Evolutionary conservation across 306 rosid genomes (phyloP), one percentile per base, ranked within the genome.

Genomic region (Prunus dulcis): DNA sequence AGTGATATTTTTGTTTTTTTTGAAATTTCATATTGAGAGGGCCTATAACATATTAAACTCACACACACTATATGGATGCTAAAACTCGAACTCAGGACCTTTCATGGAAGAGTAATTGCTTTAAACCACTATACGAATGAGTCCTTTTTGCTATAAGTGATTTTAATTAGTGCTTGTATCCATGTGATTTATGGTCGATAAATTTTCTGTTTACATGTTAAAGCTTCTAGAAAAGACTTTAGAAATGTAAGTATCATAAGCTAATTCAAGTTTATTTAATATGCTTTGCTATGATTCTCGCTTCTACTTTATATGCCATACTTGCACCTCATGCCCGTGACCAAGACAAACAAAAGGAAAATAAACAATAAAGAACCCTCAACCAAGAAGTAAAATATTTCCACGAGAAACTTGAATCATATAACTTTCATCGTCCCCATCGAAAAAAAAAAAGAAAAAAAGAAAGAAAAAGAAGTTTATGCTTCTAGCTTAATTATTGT

Each of bases 261-360:
- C 3, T 8, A 19, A 66, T 30, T 43, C 1, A 45, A 22, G 55
- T 43, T 67, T 30, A 20, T n/a, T 67, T 8, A 66, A 43, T 5
- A 10, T n/a, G 52, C 9, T 10, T 4, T 66, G 6, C 15, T 13
- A 43, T 45, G 71, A 49, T 45, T 43, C n/a, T 66, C 53, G 20
- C 27, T 10, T 38, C 27, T 27, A n/a, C 27, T 50, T 68, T 23
- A 3, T 68, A 47, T 67, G 55, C 58, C 73, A 68, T 68, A 25
- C 22, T 68, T 47, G 72, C 57, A 68, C 15, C 28, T 68, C 58
- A 23, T 68, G 15, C 58, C 20, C 41, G 43, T 47, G 73, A 68
- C 20, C 72, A 47, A 46, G 9, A 47, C 19, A 47, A 38, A 20
- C 8, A 17, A 34, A 32, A 34, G 41, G 41, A 34, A 34, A 34